A percentile compares a stretch with the other conserved stretches of the same genome.
Conservation (phyloP, 2,329 filamentous ascomycete genomes). For the Mollisia scopiformis region DNA sequence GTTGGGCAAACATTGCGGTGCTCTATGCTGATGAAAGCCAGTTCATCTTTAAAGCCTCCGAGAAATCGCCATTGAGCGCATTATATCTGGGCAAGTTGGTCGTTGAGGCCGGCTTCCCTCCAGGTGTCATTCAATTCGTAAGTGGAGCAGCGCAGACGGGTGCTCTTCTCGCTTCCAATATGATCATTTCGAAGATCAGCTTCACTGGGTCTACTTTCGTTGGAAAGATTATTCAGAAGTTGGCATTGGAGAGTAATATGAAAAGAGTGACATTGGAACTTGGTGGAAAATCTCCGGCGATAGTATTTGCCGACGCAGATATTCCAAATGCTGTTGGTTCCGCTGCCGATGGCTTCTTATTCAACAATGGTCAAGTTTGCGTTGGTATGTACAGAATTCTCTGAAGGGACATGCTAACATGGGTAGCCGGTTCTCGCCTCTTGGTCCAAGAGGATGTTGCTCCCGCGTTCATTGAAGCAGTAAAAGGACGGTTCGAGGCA, state of each 20-base stretch:
- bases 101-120: conserved; percentile 33
- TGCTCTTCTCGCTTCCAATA: conserved; percentile 40
- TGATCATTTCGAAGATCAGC: conserved; percentile 42
- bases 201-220: conserved; percentile 43
- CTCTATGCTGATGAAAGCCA: neutral
- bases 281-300: conserved; percentile 45
- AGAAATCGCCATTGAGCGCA: conserved; percentile 60
- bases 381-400: conserved; percentile 40
- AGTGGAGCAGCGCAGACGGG: conserved; percentile 43
- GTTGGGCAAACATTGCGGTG: neutral
- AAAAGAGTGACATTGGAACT: conserved; percentile 46
- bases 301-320: conserved; percentile 47
- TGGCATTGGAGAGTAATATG: conserved; percentile 42
- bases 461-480: conserved; percentile 55
- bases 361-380: conserved; percentile 74
- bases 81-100: conserved; percentile 46
- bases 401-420: neutral
- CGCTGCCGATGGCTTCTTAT: conserved; percentile 55
- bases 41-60: conserved; percentile 63
- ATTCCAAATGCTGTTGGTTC: conserved; percentile 48
- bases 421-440: conserved; percentile 66
- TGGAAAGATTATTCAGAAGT: conserved; percentile 43
- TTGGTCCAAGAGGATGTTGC: conserved; percentile 67
- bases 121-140: conserved; percentile 43
- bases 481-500: conserved; percentile 14